Evolutionary conservation across 1,139 yeast species (phyloP), one percentile per base, ranked within the genome.

Genomic region (Debaryomyces coudertii): DNA sequence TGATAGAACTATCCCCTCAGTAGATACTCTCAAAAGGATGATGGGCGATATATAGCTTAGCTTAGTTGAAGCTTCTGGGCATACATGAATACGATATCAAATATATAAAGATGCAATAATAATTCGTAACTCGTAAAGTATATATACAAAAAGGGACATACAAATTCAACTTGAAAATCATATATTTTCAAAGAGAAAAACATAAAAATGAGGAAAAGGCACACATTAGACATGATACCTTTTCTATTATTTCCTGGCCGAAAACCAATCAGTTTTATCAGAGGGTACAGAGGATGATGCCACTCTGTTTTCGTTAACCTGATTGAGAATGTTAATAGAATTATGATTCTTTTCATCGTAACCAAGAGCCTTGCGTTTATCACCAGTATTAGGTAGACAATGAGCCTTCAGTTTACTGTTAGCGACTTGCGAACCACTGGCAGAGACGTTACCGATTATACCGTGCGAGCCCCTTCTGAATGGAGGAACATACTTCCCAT

Each of bases 401-500:
- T 25, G 40, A 24, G n/a, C 16, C 23, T 42, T 36, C 29, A 16
- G 44, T 52, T 18, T 58, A 65, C 22, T 42, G 15, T 16, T 36
- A 5, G 28, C 5, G 5, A 14, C 6, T 6, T 35, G 18, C 16
- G 30, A 15, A 12, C 18, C 9, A 14, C 9, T 11, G 2, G 25
- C 6, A 14, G 23, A 14, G 9, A 27, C 22, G 14, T 18, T 31
- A 22, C 38, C 18, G 6, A 48, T 53, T 15, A 55, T 36, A 5
- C 60, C 47, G 30, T 66, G 70, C 1, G 78, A 71, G 0, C 74
- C 74, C 59, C 92, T 73, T 57, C 87, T 69, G 59, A 80, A 84
- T 14, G 92, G 93, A 24, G 92, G 92, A 37, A 86, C 69, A 55
- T 86, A 86, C 58, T 83, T 83, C 1, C 86, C 86, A 31, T 73